Base-by-base conservation (phyloP, 2,329 filamentous ascomycete genomes). In the Epichloe glyceriae region DNA sequence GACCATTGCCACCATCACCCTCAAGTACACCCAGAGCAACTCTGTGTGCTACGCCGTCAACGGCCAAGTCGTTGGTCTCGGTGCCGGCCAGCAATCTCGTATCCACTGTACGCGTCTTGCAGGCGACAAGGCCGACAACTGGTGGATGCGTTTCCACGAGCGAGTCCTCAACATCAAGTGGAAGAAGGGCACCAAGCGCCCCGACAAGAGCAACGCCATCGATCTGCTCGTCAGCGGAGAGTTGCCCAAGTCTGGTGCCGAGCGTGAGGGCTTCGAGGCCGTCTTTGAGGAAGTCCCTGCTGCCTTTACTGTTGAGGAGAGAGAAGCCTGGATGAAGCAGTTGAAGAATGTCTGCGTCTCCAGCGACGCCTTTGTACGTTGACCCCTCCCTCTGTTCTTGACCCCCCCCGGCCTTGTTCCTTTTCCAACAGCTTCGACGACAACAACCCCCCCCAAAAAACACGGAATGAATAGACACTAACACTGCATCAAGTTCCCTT, bases 1-100 rank as follows among this genome's bases (percentile, higher is more conserved):
- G 57, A 90, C 91, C 30, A 85, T 98, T 45, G 93, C 93, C 50
- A 98, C 93, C 51, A 96, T 98, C 64, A 89, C 93, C 35, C 78
- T 97, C 61, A 98, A 98, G 74, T 98, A 95, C 75, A 98, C 93
- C 1, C 90, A 98, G 73, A 95, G 89, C 65, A 98, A 98, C 80
- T 96, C 90, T 26, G 93, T 98, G 56, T 97, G 91, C 79, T 98
- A 97, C 66, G 90, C 93, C 50, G 76, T 88, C 56, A 90, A 95
- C 62, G 93, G 93, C 46, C 93, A 97, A 71, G 79, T 97, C 61
- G 79, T 98, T 60, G 93, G 93, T 57, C 82, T 98, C 51, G 93
- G 93, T 57, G 93, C 93, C 50, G 93, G 93, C 54, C 93, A 98
- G 71, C 93, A 98, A 73, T 95, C 88, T 55, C 86, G 93, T 60